Conservation (phyloP, 345 rosid genomes). For the Noccaea caerulescens region DNA sequence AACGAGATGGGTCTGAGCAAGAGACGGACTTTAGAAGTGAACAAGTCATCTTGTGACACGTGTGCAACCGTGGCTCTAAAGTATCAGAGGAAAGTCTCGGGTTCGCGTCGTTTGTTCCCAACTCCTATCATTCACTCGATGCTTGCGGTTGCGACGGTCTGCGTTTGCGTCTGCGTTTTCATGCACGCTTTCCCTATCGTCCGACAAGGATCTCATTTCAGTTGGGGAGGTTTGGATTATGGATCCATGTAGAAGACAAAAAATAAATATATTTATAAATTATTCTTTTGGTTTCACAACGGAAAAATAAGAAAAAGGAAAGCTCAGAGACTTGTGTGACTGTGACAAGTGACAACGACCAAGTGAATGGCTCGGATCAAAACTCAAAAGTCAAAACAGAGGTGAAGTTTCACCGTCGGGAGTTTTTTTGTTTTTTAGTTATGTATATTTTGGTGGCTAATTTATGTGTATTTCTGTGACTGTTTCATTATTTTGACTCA, state of each 20-base stretch:
- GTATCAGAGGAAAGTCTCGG: constrained; percentile 50
- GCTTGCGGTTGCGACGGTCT: constrained; percentile 88
- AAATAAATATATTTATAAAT: constrained; percentile 12
- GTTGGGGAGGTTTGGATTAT: constrained; percentile 77
- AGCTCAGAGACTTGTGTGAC: constrained; percentile 34
- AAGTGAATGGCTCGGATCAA: constrained; percentile 14
- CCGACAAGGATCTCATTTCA: constrained; percentile 65
- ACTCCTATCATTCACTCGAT: constrained; percentile 78
- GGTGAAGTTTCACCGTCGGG: constrained; percentile 6
- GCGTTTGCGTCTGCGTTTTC: constrained; percentile 90
- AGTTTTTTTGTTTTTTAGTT: constrained; percentile 11
- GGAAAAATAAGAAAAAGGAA: neutral
- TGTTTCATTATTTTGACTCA: constrained; percentile 15
- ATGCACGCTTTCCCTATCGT: constrained; percentile 68
- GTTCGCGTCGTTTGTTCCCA: constrained; percentile 68
- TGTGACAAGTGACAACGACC: constrained; percentile 27
- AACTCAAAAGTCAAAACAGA: neutral
- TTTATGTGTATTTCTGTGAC: constrained; percentile 28
- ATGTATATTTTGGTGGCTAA: constrained; percentile 34
- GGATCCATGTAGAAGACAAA: constrained; percentile 60
- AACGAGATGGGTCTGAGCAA: constrained; percentile 43
- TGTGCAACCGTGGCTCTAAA: constrained; percentile 63
- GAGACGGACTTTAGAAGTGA: constrained; percentile 32
- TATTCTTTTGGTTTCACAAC: constrained; percentile 34
- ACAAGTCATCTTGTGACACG: constrained; percentile 54